Evolutionary conservation across 2,329 filamentous ascomycete species (phyloP).

Genomic region (Sclerotinia glacialis): DNA sequence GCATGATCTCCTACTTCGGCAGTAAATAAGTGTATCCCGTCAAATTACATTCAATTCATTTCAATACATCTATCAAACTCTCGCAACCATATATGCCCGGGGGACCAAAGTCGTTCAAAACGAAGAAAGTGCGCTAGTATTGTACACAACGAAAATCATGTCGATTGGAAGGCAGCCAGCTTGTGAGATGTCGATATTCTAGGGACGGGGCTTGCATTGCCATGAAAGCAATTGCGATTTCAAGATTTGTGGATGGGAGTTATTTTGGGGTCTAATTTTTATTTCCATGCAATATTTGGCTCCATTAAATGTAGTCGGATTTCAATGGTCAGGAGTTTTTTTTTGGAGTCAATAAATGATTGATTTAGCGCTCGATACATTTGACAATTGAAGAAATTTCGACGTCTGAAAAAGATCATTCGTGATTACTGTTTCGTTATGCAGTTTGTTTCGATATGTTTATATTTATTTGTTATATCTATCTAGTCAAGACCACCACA

Average conservation of each 20-base stretch:
- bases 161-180: background rate
- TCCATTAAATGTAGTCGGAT: background rate
- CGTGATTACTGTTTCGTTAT: no score
- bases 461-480: background rate
- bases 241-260: constrained; percentile 11
- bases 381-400: background rate
- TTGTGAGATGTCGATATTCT: background rate
- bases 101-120: background rate
- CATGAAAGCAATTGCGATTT: background rate
- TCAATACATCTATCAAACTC: background rate
- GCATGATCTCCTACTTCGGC: constrained; percentile 6
- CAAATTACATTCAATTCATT: background rate
- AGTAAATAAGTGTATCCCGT: constrained; percentile 1
- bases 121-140: background rate
- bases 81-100: background rate
- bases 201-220: constrained; percentile 1
- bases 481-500: background rate
- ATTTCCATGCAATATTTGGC: background rate
- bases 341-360: constrained; percentile 1
- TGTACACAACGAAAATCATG: background rate
- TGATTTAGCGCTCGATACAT: constrained; percentile 2
- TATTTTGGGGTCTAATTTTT: background rate
- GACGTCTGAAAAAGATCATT: background rate
- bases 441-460: background rate
- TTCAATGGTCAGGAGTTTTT: background rate